Evolutionary conservation across 306 rosid species (phyloP), one percentile per base, ranked within the genome.

Genomic region (Herpetospermum pedunculosum): DNA sequence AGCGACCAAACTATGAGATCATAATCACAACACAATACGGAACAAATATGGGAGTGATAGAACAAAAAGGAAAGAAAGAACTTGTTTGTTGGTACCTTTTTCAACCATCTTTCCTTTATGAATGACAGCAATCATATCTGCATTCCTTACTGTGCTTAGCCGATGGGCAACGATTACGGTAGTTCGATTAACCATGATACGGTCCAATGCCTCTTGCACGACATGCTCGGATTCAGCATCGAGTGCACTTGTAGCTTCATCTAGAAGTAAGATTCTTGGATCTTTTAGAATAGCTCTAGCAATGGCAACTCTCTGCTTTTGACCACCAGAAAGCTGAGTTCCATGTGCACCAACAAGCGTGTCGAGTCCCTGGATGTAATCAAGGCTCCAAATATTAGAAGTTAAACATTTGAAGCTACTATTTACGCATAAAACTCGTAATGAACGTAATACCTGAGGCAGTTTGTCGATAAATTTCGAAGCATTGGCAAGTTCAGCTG

Each of bases 311-410:
- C 90, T 77, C 41, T 86, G 90, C 85, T 84, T 86, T 44, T 86
- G 90, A 28, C 90, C 90, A 5, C 90, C 88, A 2, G 93, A 92
- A 23, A 92, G 83, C 62, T 89, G 97, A 73, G 86, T 79, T 81
- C 93, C 97, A 67, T 87, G 90, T 71, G 86, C 93, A 0, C 97
- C 97, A 32, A 87, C 97, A 87, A 88, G 79, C 0, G 96, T 89
- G 62, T 88, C 88, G 3, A 89, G 76, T 40, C 90, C 90, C 90
- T 86, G 43, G 32, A 73, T 15, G 2, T 37, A 52, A 8, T 19
- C 5, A 41, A 75, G 74, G 21, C 37, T 37, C 21, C 14, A 15
- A 44, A 19, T 30, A 14, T 16, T 9, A 57, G n/a, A 12, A 25
- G 47, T 18, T 18, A 16, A 70, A 29, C 21, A 46, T 8, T 14